Percentiles rank a stretch among this genome's conserved stretches.
Evolutionary conservation across 192 early-diverging fungal genomes (phyloP).

Genomic region (Rhizophagus sp.): DNA sequence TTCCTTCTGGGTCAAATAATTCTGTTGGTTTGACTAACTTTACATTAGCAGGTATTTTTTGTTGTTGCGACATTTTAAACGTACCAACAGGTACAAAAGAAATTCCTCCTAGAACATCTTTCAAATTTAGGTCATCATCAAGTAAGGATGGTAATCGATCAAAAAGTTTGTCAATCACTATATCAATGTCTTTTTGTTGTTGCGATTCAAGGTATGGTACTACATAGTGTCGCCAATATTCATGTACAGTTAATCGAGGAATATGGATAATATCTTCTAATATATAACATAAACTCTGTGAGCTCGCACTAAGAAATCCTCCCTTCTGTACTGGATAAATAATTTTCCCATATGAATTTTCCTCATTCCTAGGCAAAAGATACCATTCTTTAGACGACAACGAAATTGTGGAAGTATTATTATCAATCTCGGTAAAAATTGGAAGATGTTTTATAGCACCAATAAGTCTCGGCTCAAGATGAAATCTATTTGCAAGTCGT

Average conservation of each 20-base stretch:
- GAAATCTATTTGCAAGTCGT: not conserved
- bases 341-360: not conserved
- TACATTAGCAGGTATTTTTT: not conserved
- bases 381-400: not conserved
- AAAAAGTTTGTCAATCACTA: conserved; percentile 1
- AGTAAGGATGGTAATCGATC: not conserved
- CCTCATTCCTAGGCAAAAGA: not conserved
- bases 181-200: not conserved
- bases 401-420: not conserved
- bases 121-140: not conserved
- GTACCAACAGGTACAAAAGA: not conserved
- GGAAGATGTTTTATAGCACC: not conserved
- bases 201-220: not conserved
- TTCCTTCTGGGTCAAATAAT: not conserved
- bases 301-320: not conserved
- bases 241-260: not conserved
- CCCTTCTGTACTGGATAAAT: not conserved
- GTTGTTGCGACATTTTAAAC: not conserved
- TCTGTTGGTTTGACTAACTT: not conserved
- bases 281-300: not conserved
- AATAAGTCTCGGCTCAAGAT: not conserved
- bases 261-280: not conserved
- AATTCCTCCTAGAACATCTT: not conserved
- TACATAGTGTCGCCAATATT: not conserved
- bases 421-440: not conserved